These are phyloP conservation scores for Monosporascus cannonballus DNA, from an alignment of 2,329 filamentous ascomycete species.

Conservation along the genomic window DNA sequence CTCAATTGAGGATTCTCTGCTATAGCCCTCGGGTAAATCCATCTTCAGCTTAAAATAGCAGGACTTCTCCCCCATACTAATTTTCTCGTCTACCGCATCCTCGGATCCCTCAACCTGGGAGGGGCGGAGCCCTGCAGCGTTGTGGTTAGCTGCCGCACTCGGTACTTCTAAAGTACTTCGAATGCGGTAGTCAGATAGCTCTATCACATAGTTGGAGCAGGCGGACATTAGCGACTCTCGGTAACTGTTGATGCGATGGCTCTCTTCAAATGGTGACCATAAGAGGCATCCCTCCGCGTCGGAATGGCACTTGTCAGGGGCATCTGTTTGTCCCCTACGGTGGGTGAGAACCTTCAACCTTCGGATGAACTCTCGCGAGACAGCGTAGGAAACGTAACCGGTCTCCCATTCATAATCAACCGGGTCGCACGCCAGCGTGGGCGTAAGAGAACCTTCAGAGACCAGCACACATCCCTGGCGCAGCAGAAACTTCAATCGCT, in stretches of 20 bases:
- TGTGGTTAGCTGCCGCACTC: background rate
- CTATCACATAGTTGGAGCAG: background rate
- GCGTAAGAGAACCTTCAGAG: background rate
- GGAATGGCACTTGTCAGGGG: background rate
- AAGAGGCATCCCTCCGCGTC: background rate
- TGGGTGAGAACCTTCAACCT: slow-evolving; percentile 15
- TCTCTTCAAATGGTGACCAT: background rate
- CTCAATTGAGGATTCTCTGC: background rate
- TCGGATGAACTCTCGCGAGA: slow-evolving; percentile 19
- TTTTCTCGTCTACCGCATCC: background rate
- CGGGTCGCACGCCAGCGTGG: background rate
- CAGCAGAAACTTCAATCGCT: slow-evolving; percentile 9
- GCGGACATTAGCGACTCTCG: background rate
- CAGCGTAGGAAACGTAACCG: slow-evolving; percentile 16
- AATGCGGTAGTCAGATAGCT: background rate
- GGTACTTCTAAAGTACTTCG: background rate
- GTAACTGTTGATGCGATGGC: background rate
- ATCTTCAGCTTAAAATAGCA: background rate
- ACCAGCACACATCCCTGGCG: slow-evolving; percentile 14
- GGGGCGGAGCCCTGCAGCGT: background rate
- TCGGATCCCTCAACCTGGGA: background rate
- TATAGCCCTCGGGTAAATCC: background rate
- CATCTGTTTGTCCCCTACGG: background rate
- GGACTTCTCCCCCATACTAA: background rate
- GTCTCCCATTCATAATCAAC: slow-evolving; percentile 11